Evolutionary conservation across 2,329 filamentous ascomycete genomes (phyloP), one percentile per base, ranked within the genome.

Genomic region (Xylariaceae sp.): DNA sequence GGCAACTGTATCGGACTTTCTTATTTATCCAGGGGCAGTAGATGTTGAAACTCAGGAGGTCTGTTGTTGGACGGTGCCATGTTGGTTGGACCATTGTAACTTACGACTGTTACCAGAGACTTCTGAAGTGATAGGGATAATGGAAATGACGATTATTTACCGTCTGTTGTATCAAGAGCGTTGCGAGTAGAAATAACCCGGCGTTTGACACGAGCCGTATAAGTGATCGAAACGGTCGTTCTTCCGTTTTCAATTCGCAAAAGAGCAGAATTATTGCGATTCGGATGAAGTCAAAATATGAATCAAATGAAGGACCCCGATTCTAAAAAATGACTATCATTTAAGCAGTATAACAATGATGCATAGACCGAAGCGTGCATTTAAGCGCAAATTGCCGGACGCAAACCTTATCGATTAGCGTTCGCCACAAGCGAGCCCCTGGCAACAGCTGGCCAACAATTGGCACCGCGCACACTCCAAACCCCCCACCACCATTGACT

Each of bases 401-500:
- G 8, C 52, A 54, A 55, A 55, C 59, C 55, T 64, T 60, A 64
- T 64, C 62, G 51, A 61, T 58, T 64, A 17, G 23, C 37, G 6
- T 45, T 58, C 41, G 41, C 23, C 60, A 60, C 61, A 64, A 64
- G 60, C 57, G 60, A 64, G 55, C 53, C 15, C 35, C 34, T 11
- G n/a, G 11, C 4, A 11, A 10, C 61, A 64, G 57, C 57, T 64
- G 62, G 53, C 55, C 3, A 49, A 30, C 61, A 61, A 61, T 39
- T 51, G 62, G 30, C 53, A 7, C 34, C 13, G 52, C 60, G 60
- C 62, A 63, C 62, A 64, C 57, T 59, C 54, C 34, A 53, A 56
- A 61, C 59, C 63, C 63, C 58, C 61, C 61, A 52, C 64, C 59
- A 63, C 59, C 44, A 62, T 64, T 61, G 51, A 58, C 23, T 44